Evolutionary conservation across 2,329 filamentous ascomycete species (phyloP).

Genomic region (Catunica adiposa): DNA sequence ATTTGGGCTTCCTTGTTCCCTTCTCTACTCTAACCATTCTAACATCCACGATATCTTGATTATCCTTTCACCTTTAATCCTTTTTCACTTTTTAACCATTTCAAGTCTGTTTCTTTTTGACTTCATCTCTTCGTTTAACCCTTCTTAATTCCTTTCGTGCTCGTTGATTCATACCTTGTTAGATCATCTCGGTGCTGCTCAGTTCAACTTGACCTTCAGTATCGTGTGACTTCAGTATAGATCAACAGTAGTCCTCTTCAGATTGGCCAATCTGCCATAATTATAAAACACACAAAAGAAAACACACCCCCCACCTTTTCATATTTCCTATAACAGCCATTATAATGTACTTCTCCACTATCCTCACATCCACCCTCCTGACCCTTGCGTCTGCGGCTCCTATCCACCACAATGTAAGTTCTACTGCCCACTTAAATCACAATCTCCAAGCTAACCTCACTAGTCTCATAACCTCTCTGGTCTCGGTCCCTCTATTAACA

Average conservation of each 20-base stretch:
- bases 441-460: background rate
- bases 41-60: conserved; percentile 1
- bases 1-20: background rate
- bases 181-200: background rate
- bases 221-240: background rate
- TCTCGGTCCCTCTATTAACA: background rate
- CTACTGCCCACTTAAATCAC: background rate
- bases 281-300: background rate
- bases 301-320: background rate
- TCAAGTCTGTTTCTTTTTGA: background rate
- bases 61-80: background rate
- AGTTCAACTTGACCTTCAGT: background rate
- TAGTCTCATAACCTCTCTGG: too few relatives aligned
- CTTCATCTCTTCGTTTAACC: background rate
- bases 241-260: conserved; percentile 1
- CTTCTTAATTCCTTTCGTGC: too few relatives aligned
- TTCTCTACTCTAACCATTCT: background rate
- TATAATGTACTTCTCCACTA: conserved; percentile 11
- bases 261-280: conserved; percentile 10
- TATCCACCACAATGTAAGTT: conserved; percentile 3
- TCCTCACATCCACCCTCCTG: conserved; percentile 10
- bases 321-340: background rate
- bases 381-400: conserved; percentile 3
- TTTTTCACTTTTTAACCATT: conserved; percentile 3
- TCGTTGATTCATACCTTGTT: background rate